phyloP scores from a whole-genome alignment of 2,329 filamentous ascomycete genomes.

The Chrysoporthe puriensis region DNA sequence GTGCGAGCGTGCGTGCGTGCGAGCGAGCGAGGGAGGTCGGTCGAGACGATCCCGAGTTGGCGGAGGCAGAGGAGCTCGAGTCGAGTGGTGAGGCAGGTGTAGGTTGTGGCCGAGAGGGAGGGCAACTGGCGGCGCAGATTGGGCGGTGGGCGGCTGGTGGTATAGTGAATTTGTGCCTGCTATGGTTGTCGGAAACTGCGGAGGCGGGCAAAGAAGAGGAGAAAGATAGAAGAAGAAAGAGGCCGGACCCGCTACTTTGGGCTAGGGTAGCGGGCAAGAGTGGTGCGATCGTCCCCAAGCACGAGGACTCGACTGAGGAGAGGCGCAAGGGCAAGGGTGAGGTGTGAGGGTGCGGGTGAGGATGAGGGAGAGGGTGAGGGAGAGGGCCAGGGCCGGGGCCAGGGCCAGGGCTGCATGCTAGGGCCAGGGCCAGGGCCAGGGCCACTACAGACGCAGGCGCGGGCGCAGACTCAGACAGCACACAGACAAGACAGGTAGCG shows the following conservation, averaged over 20 bases:
- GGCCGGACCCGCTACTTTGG: not conserved
- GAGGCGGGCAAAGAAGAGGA: not conserved
- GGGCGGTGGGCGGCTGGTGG: not conserved
- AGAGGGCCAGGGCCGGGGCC: not conserved
- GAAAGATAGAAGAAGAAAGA: not conserved
- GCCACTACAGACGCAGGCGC: not conserved
- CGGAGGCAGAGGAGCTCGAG: no score
- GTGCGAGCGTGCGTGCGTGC: not conserved
- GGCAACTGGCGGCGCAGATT: no score
- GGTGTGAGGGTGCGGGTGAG: no score
- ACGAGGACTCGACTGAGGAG: not conserved
- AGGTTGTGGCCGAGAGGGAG: no score
- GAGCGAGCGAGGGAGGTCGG: not conserved
- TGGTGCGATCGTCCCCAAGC: conserved; percentile 1
- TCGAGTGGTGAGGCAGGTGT: no score
- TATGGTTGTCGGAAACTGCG: not conserved
- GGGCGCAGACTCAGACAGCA: no score
- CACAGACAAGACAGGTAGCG: no score
- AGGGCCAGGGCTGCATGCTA: not conserved
- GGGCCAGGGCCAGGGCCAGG: not conserved
- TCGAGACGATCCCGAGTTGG: not conserved
- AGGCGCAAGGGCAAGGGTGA: not conserved
- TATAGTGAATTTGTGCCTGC: not conserved
- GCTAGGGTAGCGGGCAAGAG: conserved; percentile 6
- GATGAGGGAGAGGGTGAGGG: not conserved